phyloP scores from a whole-genome alignment of 1,284 basidiomycete genomes.

The Papiliotrema laurentii region DNA sequence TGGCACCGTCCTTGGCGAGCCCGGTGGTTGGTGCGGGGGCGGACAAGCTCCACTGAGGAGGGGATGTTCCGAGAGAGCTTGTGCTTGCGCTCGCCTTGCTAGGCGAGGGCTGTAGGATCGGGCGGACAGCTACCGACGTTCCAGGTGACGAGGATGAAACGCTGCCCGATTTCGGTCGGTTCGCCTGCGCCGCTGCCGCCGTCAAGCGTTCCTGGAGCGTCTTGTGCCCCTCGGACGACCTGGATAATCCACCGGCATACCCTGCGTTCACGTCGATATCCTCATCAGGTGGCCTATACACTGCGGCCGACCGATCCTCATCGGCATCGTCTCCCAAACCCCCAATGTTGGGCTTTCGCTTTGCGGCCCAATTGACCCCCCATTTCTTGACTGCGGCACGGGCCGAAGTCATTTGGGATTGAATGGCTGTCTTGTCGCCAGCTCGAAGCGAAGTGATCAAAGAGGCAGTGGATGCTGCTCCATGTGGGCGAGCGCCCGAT shows the following conservation, averaged over 20 bases:
- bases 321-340: slow-evolving; percentile 8
- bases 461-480: slow-evolving; percentile 8
- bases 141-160: slow-evolving; percentile 1
- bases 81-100: slow-evolving; percentile 4
- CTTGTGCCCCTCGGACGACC: slow-evolving; percentile 1
- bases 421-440: slow-evolving; percentile 74
- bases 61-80: slow-evolving; percentile 5
- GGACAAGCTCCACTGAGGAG: slow-evolving; percentile 16
- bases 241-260: background rate
- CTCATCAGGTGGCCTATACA: slow-evolving; percentile 31
- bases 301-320: slow-evolving; percentile 15
- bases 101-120: slow-evolving; percentile 3
- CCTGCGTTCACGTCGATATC: slow-evolving; percentile 10
- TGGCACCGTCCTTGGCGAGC: slow-evolving; percentile 4
- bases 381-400: slow-evolving; percentile 83
- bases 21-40: slow-evolving; percentile 18
- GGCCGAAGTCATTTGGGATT: slow-evolving; percentile 58
- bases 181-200: slow-evolving; percentile 24
- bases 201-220: slow-evolving; percentile 37
- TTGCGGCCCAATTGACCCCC: slow-evolving; percentile 63
- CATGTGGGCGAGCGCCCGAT: background rate
- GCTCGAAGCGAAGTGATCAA: slow-evolving; percentile 57
- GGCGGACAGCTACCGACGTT: background rate
- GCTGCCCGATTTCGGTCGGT: slow-evolving; percentile 8
- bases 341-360: slow-evolving; percentile 20